Evolutionary conservation across 1,284 basidiomycete species (phyloP).

Genomic region (Grifola frondosa): DNA sequence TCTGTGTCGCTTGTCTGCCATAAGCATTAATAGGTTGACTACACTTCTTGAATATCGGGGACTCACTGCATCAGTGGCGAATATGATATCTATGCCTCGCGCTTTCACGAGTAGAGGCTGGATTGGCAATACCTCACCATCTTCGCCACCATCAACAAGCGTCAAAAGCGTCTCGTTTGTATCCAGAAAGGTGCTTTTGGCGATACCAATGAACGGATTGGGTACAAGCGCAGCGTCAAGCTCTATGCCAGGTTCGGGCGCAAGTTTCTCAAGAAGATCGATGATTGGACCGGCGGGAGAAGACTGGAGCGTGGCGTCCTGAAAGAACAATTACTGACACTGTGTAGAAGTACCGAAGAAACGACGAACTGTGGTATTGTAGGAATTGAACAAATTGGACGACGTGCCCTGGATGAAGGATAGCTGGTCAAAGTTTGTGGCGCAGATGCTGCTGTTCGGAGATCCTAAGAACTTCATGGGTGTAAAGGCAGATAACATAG

Average conservation of each 20-base stretch:
- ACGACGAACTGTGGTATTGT: slow-evolving; percentile 13
- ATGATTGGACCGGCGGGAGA: slow-evolving; percentile 18
- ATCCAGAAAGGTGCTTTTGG: slow-evolving; percentile 37
- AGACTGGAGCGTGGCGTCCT: slow-evolving; percentile 18
- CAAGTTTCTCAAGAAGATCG: slow-evolving; percentile 1
- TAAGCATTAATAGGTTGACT: not conserved
- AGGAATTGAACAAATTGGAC: slow-evolving; percentile 27
- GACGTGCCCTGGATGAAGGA: slow-evolving; percentile 41
- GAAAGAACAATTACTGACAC: not conserved
- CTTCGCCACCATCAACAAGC: slow-evolving; percentile 32
- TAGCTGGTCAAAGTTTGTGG: slow-evolving; percentile 49
- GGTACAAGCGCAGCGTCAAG: slow-evolving; percentile 29
- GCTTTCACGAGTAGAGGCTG: slow-evolving; percentile 20
- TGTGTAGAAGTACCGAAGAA: slow-evolving; percentile 1
- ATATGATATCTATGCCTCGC: slow-evolving; percentile 17
- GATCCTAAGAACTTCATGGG: slow-evolving; percentile 45
- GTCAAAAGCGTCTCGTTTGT: slow-evolving; percentile 33
- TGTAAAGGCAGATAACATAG: slow-evolving; percentile 42
- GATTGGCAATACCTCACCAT: slow-evolving; percentile 17
- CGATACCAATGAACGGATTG: slow-evolving; percentile 45
- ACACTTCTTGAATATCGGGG: not conserved
- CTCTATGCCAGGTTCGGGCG: slow-evolving; percentile 12
- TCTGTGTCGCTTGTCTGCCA: slow-evolving; percentile 29
- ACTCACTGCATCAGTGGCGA: slow-evolving; percentile 19
- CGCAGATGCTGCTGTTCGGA: slow-evolving; percentile 41